These are phyloP conservation scores for Thraustochytrium sp. DNA, from an alignment of 352 stramenopile genomes.

Conservation along the genomic window DNA sequence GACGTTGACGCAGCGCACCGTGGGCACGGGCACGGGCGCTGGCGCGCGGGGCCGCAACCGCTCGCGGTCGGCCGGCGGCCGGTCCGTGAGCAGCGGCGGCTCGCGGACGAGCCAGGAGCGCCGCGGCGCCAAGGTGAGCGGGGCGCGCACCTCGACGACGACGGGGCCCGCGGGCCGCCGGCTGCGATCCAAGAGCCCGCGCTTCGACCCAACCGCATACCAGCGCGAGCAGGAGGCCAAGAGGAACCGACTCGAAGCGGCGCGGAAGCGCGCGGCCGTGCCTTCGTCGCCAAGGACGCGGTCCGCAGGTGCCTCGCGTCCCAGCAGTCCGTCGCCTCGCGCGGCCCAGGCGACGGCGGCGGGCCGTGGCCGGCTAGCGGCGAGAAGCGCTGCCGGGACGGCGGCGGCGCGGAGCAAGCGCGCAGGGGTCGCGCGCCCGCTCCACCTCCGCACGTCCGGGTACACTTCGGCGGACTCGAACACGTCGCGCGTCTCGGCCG, in stretches of 20 bases:
- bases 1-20: not conserved
- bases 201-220: slow-evolving; percentile 43
- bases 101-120: not conserved
- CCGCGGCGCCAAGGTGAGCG: not conserved
- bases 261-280: not conserved
- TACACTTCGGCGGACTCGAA: not conserved
- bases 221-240: slow-evolving; percentile 21
- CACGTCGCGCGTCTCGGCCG: not conserved
- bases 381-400: not conserved
- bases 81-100: not conserved
- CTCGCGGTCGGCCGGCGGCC: not conserved
- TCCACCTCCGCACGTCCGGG: not conserved
- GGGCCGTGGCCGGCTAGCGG: not conserved
- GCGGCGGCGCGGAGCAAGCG: not conserved
- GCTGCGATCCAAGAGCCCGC: slow-evolving; percentile 4
- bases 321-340: not conserved
- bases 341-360: not conserved
- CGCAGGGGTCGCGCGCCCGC: not conserved
- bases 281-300: not conserved
- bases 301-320: not conserved
- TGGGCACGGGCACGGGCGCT: not conserved
- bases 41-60: not conserved
- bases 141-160: no score
- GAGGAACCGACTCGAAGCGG: not conserved
- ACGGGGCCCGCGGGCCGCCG: no score